Evolutionary conservation across 2,329 filamentous ascomycete species (phyloP).

Genomic region (Botrytis elliptica): DNA sequence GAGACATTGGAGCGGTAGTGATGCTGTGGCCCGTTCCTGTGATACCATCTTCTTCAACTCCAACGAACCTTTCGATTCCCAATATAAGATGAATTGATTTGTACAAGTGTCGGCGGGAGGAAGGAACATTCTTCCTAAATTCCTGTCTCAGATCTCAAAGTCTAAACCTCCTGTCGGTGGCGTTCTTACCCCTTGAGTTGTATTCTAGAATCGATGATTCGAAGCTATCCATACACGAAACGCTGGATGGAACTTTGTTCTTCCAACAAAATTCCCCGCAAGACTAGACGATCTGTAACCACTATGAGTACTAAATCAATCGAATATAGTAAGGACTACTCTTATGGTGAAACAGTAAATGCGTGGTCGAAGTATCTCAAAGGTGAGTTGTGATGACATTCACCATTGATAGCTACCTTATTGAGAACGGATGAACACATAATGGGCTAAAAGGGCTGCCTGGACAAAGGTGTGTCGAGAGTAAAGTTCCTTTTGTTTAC

Average conservation of each 20-base stretch:
- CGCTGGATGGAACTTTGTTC: constrained; percentile 7
- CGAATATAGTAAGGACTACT: constrained; percentile 13
- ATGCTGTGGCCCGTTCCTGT: constrained; percentile 17
- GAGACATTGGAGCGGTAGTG: constrained; percentile 21
- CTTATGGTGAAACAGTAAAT: constrained; percentile 18
- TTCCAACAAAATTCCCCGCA: constrained; percentile 17
- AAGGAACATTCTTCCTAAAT: constrained; percentile 21
- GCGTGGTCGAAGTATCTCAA: constrained; percentile 17
- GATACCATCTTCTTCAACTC: constrained; percentile 6
- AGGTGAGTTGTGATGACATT: constrained; percentile 10
- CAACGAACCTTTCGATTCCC: neutral
- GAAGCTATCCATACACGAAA: constrained; percentile 11
- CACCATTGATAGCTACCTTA: constrained; percentile 14
- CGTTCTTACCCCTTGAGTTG: constrained; percentile 14
- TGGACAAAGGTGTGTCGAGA: neutral
- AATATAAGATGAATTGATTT: neutral
- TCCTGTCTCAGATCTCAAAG: constrained; percentile 20
- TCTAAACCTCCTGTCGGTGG: constrained; percentile 10
- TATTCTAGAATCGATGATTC: constrained; percentile 2
- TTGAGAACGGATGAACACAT: constrained; percentile 12
- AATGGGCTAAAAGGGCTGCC: neutral
- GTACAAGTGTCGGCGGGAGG: constrained; percentile 6
- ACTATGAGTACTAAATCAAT: neutral
- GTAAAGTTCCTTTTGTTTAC: constrained; percentile 6
- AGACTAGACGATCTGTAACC: neutral